Conservation (phyloP, 176 grass and related monocot species). For the Hordeum vulgare region MorexV3_pseudomolecules_assembly NC_058519.1:640960889-640961388, state of each 20-base stretch:
- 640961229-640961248: constrained; percentile 22
- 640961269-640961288: constrained; percentile 20
- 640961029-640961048: constrained; percentile 11
- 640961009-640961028: constrained; percentile 8
- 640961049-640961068: neutral
- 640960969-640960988: constrained; percentile 40
- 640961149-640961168: neutral
- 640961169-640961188: constrained; percentile 3
- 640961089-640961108: constrained; percentile 5
- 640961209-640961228: neutral
- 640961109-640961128: neutral
- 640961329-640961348: constrained; percentile 10
- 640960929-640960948: constrained; percentile 36
- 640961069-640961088: neutral
- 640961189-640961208: neutral
- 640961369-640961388: neutral
- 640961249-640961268: constrained; percentile 12
- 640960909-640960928: constrained; percentile 21
- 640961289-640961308: constrained; percentile 1
- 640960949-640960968: constrained; percentile 39
- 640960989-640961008: constrained; percentile 4
- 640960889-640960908: constrained; percentile 23
- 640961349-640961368: neutral
- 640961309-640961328: constrained; percentile 10
- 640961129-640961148: constrained; percentile 9